These are phyloP conservation scores for Stipa capillata DNA, from an alignment of 176 grass and related monocot genomes.

Conservation along the genomic window DNA sequence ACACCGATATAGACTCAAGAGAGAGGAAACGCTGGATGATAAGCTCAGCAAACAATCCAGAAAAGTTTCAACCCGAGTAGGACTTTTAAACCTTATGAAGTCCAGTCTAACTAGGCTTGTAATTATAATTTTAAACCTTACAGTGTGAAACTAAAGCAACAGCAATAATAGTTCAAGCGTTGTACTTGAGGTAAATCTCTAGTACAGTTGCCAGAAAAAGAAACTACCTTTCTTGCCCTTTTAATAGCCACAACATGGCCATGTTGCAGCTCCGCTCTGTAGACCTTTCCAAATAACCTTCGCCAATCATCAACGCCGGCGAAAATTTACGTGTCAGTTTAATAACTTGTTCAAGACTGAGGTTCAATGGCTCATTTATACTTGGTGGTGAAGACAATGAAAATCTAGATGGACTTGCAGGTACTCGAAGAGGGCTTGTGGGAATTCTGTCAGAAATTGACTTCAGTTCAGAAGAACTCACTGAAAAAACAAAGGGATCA, in stretches of 20 bases:
- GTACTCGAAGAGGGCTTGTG: conserved; percentile 51
- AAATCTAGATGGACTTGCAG: conserved; percentile 85
- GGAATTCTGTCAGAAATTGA: conserved; percentile 57
- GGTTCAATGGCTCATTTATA: conserved; percentile 55
- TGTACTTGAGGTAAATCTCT: not conserved
- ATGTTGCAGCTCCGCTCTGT: conserved; percentile 63
- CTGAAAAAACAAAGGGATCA: conserved; percentile 43
- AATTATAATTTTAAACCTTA: not conserved
- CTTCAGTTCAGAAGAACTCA: conserved; percentile 50
- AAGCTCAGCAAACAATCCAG: not conserved
- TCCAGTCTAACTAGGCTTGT: not conserved
- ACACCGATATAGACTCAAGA: not conserved
- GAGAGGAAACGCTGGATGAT: not conserved
- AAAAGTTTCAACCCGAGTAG: not conserved
- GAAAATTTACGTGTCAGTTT: conserved; percentile 91
- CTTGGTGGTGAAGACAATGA: conserved; percentile 58
- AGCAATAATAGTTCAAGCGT: not conserved
- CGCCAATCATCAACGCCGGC: conserved; percentile 47
- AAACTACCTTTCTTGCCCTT: conserved; percentile 75
- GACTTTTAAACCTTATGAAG: not conserved
- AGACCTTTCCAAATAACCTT: conserved; percentile 82
- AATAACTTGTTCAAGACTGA: conserved; percentile 65
- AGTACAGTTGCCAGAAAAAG: not conserved
- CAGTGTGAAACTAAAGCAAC: not conserved
- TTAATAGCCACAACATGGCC: conserved; percentile 69